These are phyloP conservation scores for Hibiscus trionum DNA, from an alignment of 345 rosid species.

Conservation along the genomic window DNA sequence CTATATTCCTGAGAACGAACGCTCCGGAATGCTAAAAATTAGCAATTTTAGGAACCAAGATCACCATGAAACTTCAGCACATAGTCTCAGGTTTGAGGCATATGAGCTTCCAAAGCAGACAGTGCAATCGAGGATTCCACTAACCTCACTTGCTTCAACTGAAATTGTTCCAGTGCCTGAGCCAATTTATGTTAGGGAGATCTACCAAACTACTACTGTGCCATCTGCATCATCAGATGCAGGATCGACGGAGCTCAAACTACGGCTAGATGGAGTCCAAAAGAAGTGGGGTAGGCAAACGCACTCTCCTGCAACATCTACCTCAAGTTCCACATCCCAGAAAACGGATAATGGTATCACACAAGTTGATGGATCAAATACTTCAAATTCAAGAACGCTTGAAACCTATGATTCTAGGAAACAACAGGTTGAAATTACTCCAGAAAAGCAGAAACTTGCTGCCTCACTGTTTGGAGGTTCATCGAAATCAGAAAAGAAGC, in stretches of 20 bases:
- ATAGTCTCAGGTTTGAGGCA: conserved; percentile 89
- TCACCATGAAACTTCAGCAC: conserved; percentile 52
- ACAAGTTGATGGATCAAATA: conserved; percentile 31
- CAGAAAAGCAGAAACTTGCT: conserved; percentile 94
- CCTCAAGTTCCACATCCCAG: conserved; percentile 39
- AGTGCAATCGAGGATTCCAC: conserved; percentile 35
- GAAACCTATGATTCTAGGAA: conserved; percentile 54
- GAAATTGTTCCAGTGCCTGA: conserved; percentile 76
- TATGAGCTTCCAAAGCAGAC: conserved; percentile 80
- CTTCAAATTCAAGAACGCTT: conserved; percentile 41
- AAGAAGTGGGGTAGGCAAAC: conserved; percentile 87
- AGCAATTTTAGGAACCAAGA: conserved; percentile 55
- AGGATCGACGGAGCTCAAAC: conserved; percentile 57
- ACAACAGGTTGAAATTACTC: conserved; percentile 51
- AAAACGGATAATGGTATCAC: conserved; percentile 40
- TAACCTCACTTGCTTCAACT: conserved; percentile 36
- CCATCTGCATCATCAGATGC: conserved; percentile 46
- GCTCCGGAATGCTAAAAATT: conserved; percentile 43
- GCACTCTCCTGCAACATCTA: conserved; percentile 47
- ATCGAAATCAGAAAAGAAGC: conserved; percentile 54
- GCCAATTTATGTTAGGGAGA: conserved; percentile 48
- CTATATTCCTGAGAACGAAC: conserved; percentile 72
- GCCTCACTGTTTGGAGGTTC: conserved; percentile 89
- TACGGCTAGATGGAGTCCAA: conserved; percentile 95
- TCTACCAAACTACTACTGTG: conserved; percentile 34